Base-by-base conservation (phyloP, 495 filamentous ascomycete genomes). In the Neurospora sp. region DNA sequence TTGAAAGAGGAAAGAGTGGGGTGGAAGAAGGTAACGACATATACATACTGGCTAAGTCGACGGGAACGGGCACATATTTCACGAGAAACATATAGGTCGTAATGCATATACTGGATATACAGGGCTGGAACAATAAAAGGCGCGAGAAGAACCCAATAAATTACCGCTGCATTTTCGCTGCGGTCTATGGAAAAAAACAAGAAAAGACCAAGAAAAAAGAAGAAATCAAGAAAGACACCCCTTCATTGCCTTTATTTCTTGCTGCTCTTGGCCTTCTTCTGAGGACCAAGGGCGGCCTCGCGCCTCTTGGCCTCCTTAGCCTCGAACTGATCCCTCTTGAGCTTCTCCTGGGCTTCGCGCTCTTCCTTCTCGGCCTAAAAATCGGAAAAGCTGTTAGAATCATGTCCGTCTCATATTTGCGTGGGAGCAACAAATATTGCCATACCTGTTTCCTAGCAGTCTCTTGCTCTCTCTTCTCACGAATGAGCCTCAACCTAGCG, bases 401-500 rank as follows among this genome's bases (percentile, higher is more conserved):
- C 18, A 27, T 8, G 38, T 35, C 4, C 6, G 3, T 14, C 4
- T 7, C 8, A 39, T 31, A 4, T 27, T 59, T 18, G 27, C 10
- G 18, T 6, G 9, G 8, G 18, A 59, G n/a, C 31, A 14, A 71
- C 4, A 69, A 35, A 31, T 7, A 14, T 59, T 35, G 23, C 46
- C 20, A 69, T 76, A 87, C 86, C 84, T 85, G 83, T 76, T 86
- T 88, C 73, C 86, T 75, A 9, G 86, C 86, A 35, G 93, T 88
- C 80, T 97, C 95, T 38, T 91, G 90, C 80, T 96, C 96, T 42
- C 96, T 87, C 85, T 92, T 90, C 87, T 97, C 92, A 35, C 90
- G 87, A 72, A 99, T 92, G 70, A 94, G 77, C 76, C 84, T 88
- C 79, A 99, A 80, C 71, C 96, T 85, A 70, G 92, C 96, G 78